A percentile compares a stretch with the other conserved stretches of the same genome.
Evolutionary conservation across 208 protist species (phyloP).

Genomic region (Trypanosoma cruzi): DNA sequence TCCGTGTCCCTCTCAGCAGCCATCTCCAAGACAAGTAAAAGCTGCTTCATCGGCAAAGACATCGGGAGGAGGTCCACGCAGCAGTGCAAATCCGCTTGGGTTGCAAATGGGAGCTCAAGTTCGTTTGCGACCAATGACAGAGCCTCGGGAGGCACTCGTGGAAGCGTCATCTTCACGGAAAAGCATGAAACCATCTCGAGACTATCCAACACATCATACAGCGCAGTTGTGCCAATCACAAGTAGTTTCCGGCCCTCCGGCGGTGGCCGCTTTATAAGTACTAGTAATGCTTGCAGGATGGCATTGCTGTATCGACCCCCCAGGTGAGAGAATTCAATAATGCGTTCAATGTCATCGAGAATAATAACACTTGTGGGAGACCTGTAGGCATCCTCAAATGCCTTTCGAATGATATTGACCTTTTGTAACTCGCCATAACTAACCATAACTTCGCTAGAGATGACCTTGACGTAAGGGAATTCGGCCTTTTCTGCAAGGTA

Average conservation of each 20-base stretch:
- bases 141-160: slow-evolving; percentile 39
- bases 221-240: slow-evolving; percentile 95
- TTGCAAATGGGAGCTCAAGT: slow-evolving; percentile 50
- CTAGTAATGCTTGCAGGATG: slow-evolving; percentile 96
- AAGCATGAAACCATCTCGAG: slow-evolving; percentile 94
- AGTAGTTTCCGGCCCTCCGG: slow-evolving; percentile 94
- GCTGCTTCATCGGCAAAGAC: slow-evolving; percentile 78
- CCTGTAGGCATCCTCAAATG: slow-evolving; percentile 99
- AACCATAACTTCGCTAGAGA: slow-evolving; percentile 94
- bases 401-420: slow-evolving; percentile 94
- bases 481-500: slow-evolving; percentile 82
- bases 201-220: slow-evolving; percentile 85
- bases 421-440: slow-evolving; percentile 91
- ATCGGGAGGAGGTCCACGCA: slow-evolving; percentile 35
- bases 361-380: slow-evolving; percentile 97
- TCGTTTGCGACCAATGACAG: slow-evolving; percentile 43
- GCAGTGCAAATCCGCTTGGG: slow-evolving; percentile 30
- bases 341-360: slow-evolving; percentile 97
- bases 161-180: slow-evolving; percentile 81
- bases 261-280: slow-evolving; percentile 95
- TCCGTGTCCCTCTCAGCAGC: slow-evolving; percentile 44
- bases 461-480: slow-evolving; percentile 98
- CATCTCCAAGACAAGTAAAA: slow-evolving; percentile 85
- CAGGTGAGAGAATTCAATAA: slow-evolving; percentile 97
- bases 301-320: slow-evolving; percentile 98